These are phyloP conservation scores for Paramecium caudatum DNA, from an alignment of 73 alveolate species.

Conservation along the genomic window DNA sequence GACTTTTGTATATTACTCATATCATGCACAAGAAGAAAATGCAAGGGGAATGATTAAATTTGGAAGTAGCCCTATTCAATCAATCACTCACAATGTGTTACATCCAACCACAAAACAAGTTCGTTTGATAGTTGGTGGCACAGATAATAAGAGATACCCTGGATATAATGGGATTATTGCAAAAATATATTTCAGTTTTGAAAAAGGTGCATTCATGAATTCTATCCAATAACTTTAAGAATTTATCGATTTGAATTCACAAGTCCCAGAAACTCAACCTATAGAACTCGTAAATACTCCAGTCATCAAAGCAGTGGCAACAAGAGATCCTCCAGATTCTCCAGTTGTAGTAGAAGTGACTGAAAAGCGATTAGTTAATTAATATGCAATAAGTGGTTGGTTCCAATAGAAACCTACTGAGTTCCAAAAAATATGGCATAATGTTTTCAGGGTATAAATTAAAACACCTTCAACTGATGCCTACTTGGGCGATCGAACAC, in stretches of 20 bases:
- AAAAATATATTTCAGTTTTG: background rate
- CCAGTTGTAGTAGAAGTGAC: background rate
- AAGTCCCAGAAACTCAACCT: too few relatives aligned
- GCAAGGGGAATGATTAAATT: conserved; percentile 3
- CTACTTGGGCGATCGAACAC: conserved; percentile 60
- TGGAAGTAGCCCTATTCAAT: background rate
- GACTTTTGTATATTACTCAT: conserved; percentile 66
- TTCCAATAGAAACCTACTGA: conserved; percentile 10
- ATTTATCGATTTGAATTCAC: too few relatives aligned
- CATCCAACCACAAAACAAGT: conserved; percentile 9
- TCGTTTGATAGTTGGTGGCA: conserved; percentile 36
- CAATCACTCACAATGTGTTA: background rate
- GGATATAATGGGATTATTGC: conserved; percentile 48
- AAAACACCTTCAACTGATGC: conserved; percentile 57
- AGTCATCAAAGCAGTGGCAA: too few relatives aligned
- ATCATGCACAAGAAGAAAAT: background rate
- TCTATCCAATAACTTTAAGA: too few relatives aligned
- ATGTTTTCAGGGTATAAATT: conserved; percentile 55
- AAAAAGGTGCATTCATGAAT: too few relatives aligned
- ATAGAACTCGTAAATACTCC: too few relatives aligned
- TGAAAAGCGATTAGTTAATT: conserved; percentile 12
- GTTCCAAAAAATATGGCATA: conserved; percentile 35
- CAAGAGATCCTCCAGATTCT: conserved; percentile 2
- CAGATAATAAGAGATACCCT: conserved; percentile 51
- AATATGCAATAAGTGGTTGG: conserved; percentile 62